Base-by-base conservation (phyloP, 495 filamentous ascomycete species). In the Melanomma pulvis-pyrius region DNA sequence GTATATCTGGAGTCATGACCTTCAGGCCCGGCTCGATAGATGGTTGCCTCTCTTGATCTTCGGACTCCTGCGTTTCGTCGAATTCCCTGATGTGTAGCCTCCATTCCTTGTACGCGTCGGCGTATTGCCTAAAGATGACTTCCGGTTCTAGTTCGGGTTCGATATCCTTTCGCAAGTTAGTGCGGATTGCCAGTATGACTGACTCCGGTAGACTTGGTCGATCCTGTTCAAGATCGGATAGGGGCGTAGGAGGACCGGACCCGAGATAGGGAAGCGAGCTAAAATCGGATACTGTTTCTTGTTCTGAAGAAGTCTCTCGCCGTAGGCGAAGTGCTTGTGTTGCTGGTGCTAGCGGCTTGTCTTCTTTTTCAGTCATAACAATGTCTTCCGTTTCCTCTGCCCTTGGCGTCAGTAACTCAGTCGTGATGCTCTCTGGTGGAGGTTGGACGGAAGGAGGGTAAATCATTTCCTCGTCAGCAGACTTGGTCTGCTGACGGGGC, bases 21-120 rank as follows among this genome's bases (percentile, higher is more conserved):
- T 71, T 71, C 17, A 65, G 15, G 9, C 22, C 28, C 9, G 41
- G 82, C 77, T 61, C 76, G 68, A 55, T 78, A 76, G 56, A 81
- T 71, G n/a, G 75, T 78, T 52, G 85, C 82, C 63, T 84, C 25
- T 83, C 64, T 81, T 78, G 55, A 80, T 81, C 60, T 83, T 88
- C 46, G 17, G 41, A 46, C 8, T 68, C 65, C 24, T 49, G 44
- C 2, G 82, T 78, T 56, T 85, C 85, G 74, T 92, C 88, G 24
- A 88, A 81, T 54, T 86, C 83, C 72, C 80, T 77, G 6, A 85
- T 75, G 32, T 71, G 65, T 7, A 80, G 48, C 51, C 80, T 76
- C 84, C 79, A 88, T 32, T 70, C 71, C 69, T 76, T 83, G 77
- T 80, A 87, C 28, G 73, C 69, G 21, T 64, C 60, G 41, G 78